Percentiles rank a stretch among this genome's conserved stretches.
Evolutionary conservation across 129 eudicot species (phyloP).

Genomic region (Ambrosia trifida): DNA sequence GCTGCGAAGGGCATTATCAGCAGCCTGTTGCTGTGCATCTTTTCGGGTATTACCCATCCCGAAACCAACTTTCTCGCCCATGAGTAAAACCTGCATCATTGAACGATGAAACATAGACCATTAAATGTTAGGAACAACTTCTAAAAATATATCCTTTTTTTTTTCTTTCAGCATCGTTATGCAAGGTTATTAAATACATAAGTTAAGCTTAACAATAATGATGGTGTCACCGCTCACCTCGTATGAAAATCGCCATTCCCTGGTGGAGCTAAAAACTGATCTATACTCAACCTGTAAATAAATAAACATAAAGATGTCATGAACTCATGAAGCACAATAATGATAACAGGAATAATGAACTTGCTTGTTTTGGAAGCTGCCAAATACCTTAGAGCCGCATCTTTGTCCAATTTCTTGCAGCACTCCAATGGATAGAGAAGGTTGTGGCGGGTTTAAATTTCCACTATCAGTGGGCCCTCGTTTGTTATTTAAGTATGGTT

Average conservation of each 20-base stretch:
- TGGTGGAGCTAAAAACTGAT: slow-evolving; percentile 60
- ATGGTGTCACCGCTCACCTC: slow-evolving; percentile 54
- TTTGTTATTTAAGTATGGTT: slow-evolving; percentile 38
- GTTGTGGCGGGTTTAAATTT: slow-evolving; percentile 40
- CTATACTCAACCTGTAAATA: slow-evolving; percentile 74
- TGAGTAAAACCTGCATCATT: slow-evolving; percentile 63
- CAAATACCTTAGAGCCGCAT: slow-evolving; percentile 71
- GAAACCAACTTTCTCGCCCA: slow-evolving; percentile 77
- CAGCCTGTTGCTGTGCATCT: slow-evolving; percentile 95
- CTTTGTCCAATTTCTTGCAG: slow-evolving; percentile 86
- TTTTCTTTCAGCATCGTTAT: not conserved
- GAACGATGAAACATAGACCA: not conserved
- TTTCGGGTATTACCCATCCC: slow-evolving; percentile 89
- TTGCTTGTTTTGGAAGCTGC: not conserved
- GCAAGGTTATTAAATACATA: not conserved
- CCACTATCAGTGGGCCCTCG: slow-evolving; percentile 51
- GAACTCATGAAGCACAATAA: slow-evolving; percentile 19
- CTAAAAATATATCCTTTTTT: not conserved
- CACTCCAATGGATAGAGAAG: slow-evolving; percentile 61
- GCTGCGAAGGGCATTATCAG: slow-evolving; percentile 77
- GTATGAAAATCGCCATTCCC: slow-evolving; percentile 69
- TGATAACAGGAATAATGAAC: slow-evolving; percentile 13
- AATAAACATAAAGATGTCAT: slow-evolving; percentile 17
- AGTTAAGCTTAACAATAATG: not conserved
- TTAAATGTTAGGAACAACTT: not conserved